A percentile compares a stretch with the other conserved stretches of the same genome.
Conservation (phyloP, 768 basidiomycete genomes). For the Boletus pseudopeckii region DNA sequence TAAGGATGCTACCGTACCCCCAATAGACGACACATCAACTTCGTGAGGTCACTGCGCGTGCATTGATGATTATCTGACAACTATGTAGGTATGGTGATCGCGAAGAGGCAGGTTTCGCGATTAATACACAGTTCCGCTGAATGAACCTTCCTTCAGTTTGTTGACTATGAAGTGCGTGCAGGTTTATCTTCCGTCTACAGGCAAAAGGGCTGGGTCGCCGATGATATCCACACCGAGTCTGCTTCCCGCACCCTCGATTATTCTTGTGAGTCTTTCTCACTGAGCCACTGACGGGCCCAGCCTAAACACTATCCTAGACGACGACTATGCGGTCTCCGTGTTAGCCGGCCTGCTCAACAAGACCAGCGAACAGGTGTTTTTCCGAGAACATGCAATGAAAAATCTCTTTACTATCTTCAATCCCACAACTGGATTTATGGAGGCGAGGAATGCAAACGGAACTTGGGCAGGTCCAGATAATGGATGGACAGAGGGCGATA, state of each 20-base stretch:
- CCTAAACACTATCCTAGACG: constrained; percentile 43
- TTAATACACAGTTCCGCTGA: background rate
- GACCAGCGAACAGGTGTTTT: constrained; percentile 44
- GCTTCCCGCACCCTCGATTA: constrained; percentile 78
- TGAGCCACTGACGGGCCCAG: background rate
- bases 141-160: constrained; percentile 39
- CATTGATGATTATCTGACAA: background rate
- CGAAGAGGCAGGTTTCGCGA: constrained; percentile 49
- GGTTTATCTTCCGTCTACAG: constrained; percentile 70
- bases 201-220: constrained; percentile 69
- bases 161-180: constrained; percentile 79
- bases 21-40: constrained; percentile 49
- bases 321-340: constrained; percentile 70
- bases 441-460: constrained; percentile 66
- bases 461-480: constrained; percentile 66
- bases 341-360: constrained; percentile 56
- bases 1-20: constrained; percentile 69
- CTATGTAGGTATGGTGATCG: constrained; percentile 60
- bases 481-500: constrained; percentile 84
- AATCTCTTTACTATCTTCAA: constrained; percentile 69
- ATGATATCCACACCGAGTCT: constrained; percentile 76
- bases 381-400: constrained; percentile 52
- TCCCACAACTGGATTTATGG: constrained; percentile 69
- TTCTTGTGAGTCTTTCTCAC: constrained; percentile 50
- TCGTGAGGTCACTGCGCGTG: constrained; percentile 35